Evolutionary conservation across 805 yeast species (phyloP).

Genomic region (Candida tammaniensis): DNA sequence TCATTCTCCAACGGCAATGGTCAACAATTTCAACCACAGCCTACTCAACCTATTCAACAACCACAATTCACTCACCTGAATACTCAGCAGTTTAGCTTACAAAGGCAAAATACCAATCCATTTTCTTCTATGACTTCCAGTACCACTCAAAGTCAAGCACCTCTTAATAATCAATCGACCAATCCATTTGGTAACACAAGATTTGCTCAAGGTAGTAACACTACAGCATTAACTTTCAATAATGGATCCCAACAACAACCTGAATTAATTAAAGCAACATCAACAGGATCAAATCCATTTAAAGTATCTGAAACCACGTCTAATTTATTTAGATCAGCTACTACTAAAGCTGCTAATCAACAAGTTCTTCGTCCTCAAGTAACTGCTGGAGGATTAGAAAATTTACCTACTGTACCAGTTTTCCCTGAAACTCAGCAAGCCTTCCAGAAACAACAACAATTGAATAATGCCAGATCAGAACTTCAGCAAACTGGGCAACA

Average conservation of each 20-base stretch:
- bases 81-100: conserved; percentile 15
- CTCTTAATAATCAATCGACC: conserved; percentile 16
- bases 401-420: conserved; percentile 61
- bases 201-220: conserved; percentile 28
- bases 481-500: conserved; percentile 24
- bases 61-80: conserved; percentile 11
- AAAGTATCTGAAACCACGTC: conserved; percentile 38
- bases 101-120: conserved; percentile 35
- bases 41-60: conserved; percentile 10
- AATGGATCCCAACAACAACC: conserved; percentile 5
- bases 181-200: conserved; percentile 49
- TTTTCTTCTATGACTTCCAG: conserved; percentile 20
- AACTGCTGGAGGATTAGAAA: conserved; percentile 74
- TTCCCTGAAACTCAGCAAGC: conserved; percentile 62
- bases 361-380: conserved; percentile 44
- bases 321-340: conserved; percentile 23
- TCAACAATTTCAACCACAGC: conserved; percentile 4
- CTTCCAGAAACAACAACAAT: conserved; percentile 33
- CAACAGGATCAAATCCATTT: conserved; percentile 65
- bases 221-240: conserved; percentile 30
- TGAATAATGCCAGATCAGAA: conserved; percentile 35
- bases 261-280: conserved; percentile 21
- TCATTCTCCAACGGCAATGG: conserved; percentile 2
- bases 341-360: conserved; percentile 15
- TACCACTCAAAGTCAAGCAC: conserved; percentile 4